Percentiles rank a stretch among this genome's conserved stretches.
These are phyloP conservation scores for Xylariomycetidae sp. DNA, from an alignment of 2,329 filamentous ascomycete species.

Conservation along the genomic window DNA sequence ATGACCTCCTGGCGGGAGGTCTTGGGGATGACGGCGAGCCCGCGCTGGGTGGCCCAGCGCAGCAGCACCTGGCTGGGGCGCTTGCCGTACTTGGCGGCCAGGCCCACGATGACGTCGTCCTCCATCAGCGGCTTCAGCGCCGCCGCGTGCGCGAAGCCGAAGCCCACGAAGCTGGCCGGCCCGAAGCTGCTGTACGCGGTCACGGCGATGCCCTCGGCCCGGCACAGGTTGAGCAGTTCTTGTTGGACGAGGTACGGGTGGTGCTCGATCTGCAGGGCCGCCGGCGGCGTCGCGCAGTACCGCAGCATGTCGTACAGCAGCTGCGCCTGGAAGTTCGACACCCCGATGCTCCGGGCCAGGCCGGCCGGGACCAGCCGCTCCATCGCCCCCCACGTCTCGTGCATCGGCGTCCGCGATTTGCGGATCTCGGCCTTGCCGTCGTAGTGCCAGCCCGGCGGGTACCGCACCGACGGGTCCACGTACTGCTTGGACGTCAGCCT, in stretches of 20 bases:
- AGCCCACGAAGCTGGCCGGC: slow-evolving; percentile 70
- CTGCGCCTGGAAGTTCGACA: slow-evolving; percentile 77
- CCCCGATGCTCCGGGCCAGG: slow-evolving; percentile 67
- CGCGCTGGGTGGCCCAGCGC: slow-evolving; percentile 80
- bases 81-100: slow-evolving; percentile 66
- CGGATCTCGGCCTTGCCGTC: slow-evolving; percentile 57
- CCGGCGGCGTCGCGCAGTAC: slow-evolving; percentile 68
- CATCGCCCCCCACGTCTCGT: slow-evolving; percentile 79
- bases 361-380: slow-evolving; percentile 65
- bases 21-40: slow-evolving; percentile 78
- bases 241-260: slow-evolving; percentile 81
- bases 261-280: slow-evolving; percentile 82
- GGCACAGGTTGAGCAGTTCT: slow-evolving; percentile 62
- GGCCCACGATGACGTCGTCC: slow-evolving; percentile 54
- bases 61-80: slow-evolving; percentile 75
- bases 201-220: slow-evolving; percentile 63
- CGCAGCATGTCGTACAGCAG: slow-evolving; percentile 73
- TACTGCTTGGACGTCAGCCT: too few relatives aligned
- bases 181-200: slow-evolving; percentile 85
- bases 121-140: slow-evolving; percentile 65
- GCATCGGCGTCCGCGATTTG: slow-evolving; percentile 62
- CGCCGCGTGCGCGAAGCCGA: slow-evolving; percentile 63
- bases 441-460: slow-evolving; percentile 73
- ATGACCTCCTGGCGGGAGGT: slow-evolving; percentile 49
- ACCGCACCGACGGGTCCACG: slow-evolving; percentile 71